Evolutionary conservation across 495 filamentous ascomycete genomes (phyloP).

Genomic region (Durotheca rogersii): DNA sequence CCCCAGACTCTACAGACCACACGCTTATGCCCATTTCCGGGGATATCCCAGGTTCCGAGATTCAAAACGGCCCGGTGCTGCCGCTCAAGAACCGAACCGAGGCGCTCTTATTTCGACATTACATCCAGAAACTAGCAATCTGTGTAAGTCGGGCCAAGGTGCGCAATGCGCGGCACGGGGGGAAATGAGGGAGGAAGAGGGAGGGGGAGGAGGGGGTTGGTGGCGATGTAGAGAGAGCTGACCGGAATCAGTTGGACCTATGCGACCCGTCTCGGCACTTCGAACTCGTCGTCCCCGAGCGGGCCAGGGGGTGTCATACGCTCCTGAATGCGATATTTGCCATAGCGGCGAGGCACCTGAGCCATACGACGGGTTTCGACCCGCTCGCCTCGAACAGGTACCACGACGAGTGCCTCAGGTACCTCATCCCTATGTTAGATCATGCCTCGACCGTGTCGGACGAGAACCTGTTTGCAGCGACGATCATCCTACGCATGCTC

Average conservation of each 20-base stretch:
- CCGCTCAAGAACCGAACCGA: conserved; percentile 43
- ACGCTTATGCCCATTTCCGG: conserved; percentile 5
- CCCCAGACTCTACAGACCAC: background rate
- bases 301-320: conserved; percentile 50
- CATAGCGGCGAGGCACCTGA: conserved; percentile 56
- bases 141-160: conserved; percentile 45
- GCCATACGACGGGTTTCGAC: conserved; percentile 49
- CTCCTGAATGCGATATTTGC: conserved; percentile 61
- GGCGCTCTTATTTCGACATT: conserved; percentile 49
- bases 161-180: background rate
- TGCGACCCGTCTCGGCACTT: conserved; percentile 59
- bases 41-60: background rate
- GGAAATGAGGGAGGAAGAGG: too few relatives aligned
- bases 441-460: conserved; percentile 55
- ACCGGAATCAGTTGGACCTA: conserved; percentile 52
- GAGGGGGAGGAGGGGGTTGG: too few relatives aligned
- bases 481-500: conserved; percentile 60
- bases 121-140: conserved; percentile 49
- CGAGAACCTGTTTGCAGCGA: conserved; percentile 61
- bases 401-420: conserved; percentile 51
- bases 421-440: conserved; percentile 51
- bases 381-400: conserved; percentile 50
- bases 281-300: conserved; percentile 52
- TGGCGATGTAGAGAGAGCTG: conserved; percentile 14
- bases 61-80: conserved; percentile 22